These are phyloP conservation scores for Sporothrix euskadiensis DNA, from an alignment of 2,329 filamentous ascomycete species.

Conservation along the genomic window DNA sequence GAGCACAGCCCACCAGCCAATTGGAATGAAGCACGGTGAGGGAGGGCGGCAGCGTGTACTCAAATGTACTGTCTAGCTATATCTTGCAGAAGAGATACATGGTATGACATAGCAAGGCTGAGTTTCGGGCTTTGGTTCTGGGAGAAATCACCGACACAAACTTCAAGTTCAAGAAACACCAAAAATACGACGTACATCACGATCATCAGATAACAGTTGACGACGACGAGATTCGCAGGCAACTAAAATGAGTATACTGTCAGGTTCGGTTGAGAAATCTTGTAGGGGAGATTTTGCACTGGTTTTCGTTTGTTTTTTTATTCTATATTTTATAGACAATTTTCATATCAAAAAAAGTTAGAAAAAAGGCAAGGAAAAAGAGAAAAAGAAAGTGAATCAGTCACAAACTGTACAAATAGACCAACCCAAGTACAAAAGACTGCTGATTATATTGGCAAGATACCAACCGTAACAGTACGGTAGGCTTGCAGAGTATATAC, in stretches of 20 bases:
- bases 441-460: not conserved
- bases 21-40: not conserved
- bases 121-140: not conserved
- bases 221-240: no score
- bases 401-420: not conserved
- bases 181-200: not conserved
- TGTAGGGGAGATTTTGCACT: no score
- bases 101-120: constrained; percentile 4
- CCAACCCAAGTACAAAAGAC: not conserved
- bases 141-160: not conserved
- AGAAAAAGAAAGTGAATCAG: not conserved
- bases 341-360: not conserved
- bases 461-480: not conserved
- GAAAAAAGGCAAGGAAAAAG: not conserved
- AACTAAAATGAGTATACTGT: no score
- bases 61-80: not conserved
- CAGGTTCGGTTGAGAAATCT: no score
- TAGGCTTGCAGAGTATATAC: not conserved
- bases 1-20: not conserved
- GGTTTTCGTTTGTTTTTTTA: no score
- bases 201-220: not conserved
- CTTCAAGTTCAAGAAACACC: not conserved
- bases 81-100: not conserved
- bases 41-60: not conserved
- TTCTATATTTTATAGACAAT: no score